Evolutionary conservation across 2,329 filamentous ascomycete species (phyloP).

Genomic region (Penicillium paneum): DNA sequence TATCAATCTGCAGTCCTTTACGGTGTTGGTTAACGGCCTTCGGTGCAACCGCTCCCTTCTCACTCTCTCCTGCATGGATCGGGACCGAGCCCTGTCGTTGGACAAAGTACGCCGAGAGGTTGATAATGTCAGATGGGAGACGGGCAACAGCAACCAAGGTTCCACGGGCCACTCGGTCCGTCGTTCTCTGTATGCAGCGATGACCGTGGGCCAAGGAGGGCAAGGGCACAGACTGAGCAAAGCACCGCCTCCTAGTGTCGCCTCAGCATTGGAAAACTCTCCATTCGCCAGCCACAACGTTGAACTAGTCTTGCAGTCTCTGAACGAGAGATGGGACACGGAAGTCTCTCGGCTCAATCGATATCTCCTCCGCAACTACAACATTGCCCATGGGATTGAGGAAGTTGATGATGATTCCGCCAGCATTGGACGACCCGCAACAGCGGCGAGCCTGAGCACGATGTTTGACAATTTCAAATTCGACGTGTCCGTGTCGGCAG

Average conservation of each 20-base stretch:
- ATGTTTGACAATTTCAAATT: slow-evolving; percentile 40
- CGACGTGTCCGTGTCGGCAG: slow-evolving; percentile 31
- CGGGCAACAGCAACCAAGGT: slow-evolving; percentile 22
- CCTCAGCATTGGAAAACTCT: slow-evolving; percentile 22
- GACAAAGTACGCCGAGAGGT: slow-evolving; percentile 58
- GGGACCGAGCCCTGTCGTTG: slow-evolving; percentile 60
- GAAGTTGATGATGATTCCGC: slow-evolving; percentile 24
- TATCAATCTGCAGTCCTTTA: slow-evolving; percentile 68
- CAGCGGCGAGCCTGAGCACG: slow-evolving; percentile 38
- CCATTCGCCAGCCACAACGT: slow-evolving; percentile 39
- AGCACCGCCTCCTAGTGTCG: slow-evolving; percentile 18
- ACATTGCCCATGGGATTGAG: slow-evolving; percentile 36
- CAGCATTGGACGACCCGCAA: slow-evolving; percentile 39
- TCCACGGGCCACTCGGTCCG: slow-evolving; percentile 42
- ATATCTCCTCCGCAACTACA: slow-evolving; percentile 48
- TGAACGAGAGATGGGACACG: slow-evolving; percentile 46
- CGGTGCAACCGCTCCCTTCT: slow-evolving; percentile 62
- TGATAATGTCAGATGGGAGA: slow-evolving; percentile 49
- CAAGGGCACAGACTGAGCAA: slow-evolving; percentile 36
- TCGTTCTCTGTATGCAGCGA: slow-evolving; percentile 43
- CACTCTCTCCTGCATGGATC: slow-evolving; percentile 61
- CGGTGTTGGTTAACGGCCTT: slow-evolving; percentile 65
- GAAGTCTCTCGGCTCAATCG: slow-evolving; percentile 43
- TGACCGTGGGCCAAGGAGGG: slow-evolving; percentile 31
- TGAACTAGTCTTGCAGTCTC: slow-evolving; percentile 39